A percentile compares a stretch with the other conserved stretches of the same genome.
Evolutionary conservation across 495 filamentous ascomycete species (phyloP).

Genomic region (Penicillium chermesinum): DNA sequence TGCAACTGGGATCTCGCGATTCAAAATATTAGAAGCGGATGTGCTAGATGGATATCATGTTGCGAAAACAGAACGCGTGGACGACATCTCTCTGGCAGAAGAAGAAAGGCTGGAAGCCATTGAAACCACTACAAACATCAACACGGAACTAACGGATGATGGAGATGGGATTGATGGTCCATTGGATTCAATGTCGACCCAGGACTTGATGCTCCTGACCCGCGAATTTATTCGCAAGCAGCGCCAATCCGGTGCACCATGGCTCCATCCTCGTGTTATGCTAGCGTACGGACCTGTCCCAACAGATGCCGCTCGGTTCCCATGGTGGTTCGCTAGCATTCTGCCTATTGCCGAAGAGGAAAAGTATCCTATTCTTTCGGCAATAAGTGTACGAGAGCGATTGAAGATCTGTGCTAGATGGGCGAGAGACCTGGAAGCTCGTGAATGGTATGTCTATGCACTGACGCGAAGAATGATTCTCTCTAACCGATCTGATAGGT

Average conservation of each 20-base stretch:
- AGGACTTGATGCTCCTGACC: constrained; percentile 58
- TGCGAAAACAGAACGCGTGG: constrained; percentile 64
- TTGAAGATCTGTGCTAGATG: constrained; percentile 73
- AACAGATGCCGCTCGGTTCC: constrained; percentile 67
- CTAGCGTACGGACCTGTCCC: constrained; percentile 73
- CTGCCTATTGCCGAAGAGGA: constrained; percentile 71
- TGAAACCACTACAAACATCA: constrained; percentile 43
- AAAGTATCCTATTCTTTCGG: constrained; percentile 68
- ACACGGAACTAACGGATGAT: constrained; percentile 13
- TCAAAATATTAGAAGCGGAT: constrained; percentile 60
- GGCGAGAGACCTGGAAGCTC: constrained; percentile 67
- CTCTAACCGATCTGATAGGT: constrained; percentile 17
- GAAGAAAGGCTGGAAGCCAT: constrained; percentile 69
- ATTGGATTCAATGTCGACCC: constrained; percentile 62
- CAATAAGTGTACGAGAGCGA: constrained; percentile 70
- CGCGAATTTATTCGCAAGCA: constrained; percentile 62
- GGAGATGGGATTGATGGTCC: constrained; percentile 21
- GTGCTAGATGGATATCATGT: constrained; percentile 72
- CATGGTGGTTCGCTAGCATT: constrained; percentile 87
- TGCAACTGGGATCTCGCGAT: constrained; percentile 68
- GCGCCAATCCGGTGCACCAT: constrained; percentile 59
- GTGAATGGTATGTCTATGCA: constrained; percentile 61
- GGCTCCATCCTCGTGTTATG: constrained; percentile 66
- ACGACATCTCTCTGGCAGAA: constrained; percentile 74
- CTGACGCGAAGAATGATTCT: too few species aligned